phyloP scores from a whole-genome alignment of 1,139 yeast genomes.

The Taphrina deformans region DNA sequence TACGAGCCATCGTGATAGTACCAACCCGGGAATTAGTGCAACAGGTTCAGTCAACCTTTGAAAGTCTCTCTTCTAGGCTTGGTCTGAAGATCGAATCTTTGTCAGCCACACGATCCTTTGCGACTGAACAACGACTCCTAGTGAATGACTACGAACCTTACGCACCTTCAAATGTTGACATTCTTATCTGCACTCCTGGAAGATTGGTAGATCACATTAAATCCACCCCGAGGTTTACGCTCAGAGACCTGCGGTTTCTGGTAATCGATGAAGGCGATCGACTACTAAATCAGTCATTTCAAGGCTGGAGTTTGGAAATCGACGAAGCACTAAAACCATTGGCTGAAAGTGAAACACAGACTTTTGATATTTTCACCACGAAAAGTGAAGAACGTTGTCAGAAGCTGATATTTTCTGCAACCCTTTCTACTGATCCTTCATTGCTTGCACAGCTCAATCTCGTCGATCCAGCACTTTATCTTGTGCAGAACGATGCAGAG shows the following conservation, averaged over 20 bases:
- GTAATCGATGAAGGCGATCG: conserved; percentile 96
- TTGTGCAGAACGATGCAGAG: conserved; percentile 52
- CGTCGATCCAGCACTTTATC: conserved; percentile 65
- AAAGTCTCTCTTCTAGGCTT: conserved; percentile 64
- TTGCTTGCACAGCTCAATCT: conserved; percentile 71
- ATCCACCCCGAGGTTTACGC: conserved; percentile 42
- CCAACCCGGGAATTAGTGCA: conserved; percentile 87
- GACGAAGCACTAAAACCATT: conserved; percentile 42
- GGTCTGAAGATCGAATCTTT: conserved; percentile 62
- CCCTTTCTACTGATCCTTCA: conserved; percentile 90
- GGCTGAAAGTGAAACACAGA: conserved; percentile 1
- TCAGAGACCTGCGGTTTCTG: conserved; percentile 59
- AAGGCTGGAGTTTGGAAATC: conserved; percentile 74
- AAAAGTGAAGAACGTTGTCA: conserved; percentile 41
- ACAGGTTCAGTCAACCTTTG: conserved; percentile 73
- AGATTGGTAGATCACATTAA: conserved; percentile 84
- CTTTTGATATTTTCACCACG: conserved; percentile 16
- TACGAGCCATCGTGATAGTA: conserved; percentile 75
- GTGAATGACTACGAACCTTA: conserved; percentile 34
- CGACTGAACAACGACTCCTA: conserved; percentile 62
- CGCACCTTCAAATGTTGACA: conserved; percentile 59
- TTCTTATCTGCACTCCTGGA: conserved; percentile 86
- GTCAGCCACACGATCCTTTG: conserved; percentile 61
- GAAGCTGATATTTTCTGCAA: conserved; percentile 87
- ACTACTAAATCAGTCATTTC: conserved; percentile 82